Evolutionary conservation across 495 filamentous ascomycete species (phyloP), one percentile per base, ranked within the genome.

Genomic region (Hyaloscypha finlandica): DNA sequence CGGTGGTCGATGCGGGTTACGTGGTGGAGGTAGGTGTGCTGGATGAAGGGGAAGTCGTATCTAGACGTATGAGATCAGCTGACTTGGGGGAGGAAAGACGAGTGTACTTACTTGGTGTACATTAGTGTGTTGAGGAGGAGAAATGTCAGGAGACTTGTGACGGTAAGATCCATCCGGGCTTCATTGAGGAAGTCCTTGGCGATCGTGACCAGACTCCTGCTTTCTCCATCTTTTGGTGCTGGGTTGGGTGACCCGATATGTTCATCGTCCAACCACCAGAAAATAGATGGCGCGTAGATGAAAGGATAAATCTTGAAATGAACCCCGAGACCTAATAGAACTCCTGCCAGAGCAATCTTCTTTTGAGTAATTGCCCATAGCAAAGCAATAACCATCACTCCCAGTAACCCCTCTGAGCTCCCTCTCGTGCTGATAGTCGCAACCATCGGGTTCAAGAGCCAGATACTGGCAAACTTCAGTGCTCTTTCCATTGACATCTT

Each of bases 231-330:
- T 35, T 39, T 63, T 14, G 2, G 8, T 33, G 25, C 3, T 48
- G 57, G 19, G 53, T 39, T 61, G 19, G 19, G 52, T 35, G 42
- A 25, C 16, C 55, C 68, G 64, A 78, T 74, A 33, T 69, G 71
- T 72, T 87, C 83, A 0, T 77, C 76, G 69, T 92, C 91, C 81
- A 97, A 86, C 89, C 89, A 94, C 91, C 91, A 96, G 8, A 97
- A 74, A 33, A 98, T 91, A 0, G 92, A 89, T 0, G 86, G 82
- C 1, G 90, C 94, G 77, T 99, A 99, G 45, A 98, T 92, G 74
- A 97, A 96, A 0, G 95, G 95, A 74, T 98, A 99, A 63, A 99
- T 99, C 81, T 99, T 99, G 76, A 98, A 96, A 76, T 99, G 95
- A 32, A 97, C 94, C 1, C 88, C 84, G 39, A 97, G 77, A 0